Conservation (phyloP, 2,329 filamentous ascomycete species). For the Sporothrix pallida region DNA sequence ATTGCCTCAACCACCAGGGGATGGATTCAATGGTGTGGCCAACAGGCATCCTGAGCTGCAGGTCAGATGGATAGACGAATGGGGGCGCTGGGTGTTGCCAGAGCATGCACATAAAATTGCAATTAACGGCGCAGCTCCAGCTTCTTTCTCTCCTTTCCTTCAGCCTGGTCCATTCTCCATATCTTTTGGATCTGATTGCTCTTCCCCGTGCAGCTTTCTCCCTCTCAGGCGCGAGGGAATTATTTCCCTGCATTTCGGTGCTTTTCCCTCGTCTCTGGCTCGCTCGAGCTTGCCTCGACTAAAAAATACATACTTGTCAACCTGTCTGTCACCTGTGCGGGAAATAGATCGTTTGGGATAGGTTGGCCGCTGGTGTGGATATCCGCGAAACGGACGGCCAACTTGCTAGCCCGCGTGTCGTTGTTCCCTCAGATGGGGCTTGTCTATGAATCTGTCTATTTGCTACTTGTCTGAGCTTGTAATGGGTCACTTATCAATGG, state of each 20-base stretch:
- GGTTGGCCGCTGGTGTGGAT: conserved; percentile 31
- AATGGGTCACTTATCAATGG: conserved; percentile 26
- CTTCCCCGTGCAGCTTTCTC: conserved; percentile 4
- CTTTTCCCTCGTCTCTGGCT: conserved; percentile 15
- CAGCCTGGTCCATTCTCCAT: background rate
- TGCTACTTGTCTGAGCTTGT: conserved; percentile 4
- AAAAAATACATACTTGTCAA: background rate
- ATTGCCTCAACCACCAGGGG: conserved; percentile 26
- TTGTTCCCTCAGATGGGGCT: conserved; percentile 18
- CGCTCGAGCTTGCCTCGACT: background rate
- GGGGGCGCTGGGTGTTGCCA: background rate
- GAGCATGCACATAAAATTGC: background rate
- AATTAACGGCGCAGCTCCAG: conserved; percentile 1
- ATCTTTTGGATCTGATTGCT: background rate
- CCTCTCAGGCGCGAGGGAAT: conserved; percentile 27
- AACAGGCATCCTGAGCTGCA: conserved; percentile 21
- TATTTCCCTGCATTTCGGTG: background rate
- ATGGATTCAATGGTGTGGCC: background rate
- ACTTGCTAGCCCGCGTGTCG: conserved; percentile 29
- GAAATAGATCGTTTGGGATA: conserved; percentile 34
- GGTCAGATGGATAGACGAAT: background rate
- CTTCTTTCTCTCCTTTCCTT: background rate
- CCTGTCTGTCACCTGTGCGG: conserved; percentile 22
- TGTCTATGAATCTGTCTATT: background rate
- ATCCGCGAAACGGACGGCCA: conserved; percentile 27